Evolutionary conservation across 306 rosid genomes (phyloP).

Genomic region (Ochetophila trinervis): DNA sequence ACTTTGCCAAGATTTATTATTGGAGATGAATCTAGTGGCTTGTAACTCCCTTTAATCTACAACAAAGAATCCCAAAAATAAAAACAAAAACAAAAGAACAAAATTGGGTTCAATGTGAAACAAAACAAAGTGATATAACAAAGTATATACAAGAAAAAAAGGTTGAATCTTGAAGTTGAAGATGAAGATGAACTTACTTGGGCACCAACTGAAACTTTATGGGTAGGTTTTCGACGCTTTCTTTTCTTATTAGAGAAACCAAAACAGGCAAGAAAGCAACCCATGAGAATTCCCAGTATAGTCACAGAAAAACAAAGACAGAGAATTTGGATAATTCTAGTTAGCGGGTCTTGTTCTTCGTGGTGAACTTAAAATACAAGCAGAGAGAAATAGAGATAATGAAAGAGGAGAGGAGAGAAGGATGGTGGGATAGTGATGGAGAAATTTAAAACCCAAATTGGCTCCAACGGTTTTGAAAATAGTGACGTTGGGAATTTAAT

Average conservation of each 20-base stretch:
- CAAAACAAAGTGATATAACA: background rate
- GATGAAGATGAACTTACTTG: constrained; percentile 40
- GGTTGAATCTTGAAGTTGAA: background rate
- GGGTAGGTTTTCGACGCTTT: constrained; percentile 41
- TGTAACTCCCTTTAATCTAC: constrained; percentile 62
- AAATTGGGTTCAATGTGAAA: background rate
- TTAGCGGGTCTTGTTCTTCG: background rate
- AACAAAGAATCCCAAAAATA: constrained; percentile 6
- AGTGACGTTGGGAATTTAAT: constrained; percentile 72
- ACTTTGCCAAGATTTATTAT: constrained; percentile 25
- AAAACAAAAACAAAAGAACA: background rate
- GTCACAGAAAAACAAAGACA: background rate
- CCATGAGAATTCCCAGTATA: constrained; percentile 34
- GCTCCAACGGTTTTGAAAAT: constrained; percentile 78
- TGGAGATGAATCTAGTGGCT: constrained; percentile 40
- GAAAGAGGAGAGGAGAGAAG: background rate
- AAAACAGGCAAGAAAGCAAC: constrained; percentile 81
- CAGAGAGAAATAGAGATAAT: constrained; percentile 11
- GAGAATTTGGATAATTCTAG: background rate
- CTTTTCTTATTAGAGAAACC: constrained; percentile 58
- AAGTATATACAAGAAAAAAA: background rate
- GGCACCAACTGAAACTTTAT: constrained; percentile 33
- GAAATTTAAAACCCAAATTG: constrained; percentile 45
- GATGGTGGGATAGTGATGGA: constrained; percentile 3
- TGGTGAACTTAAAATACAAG: constrained; percentile 7